A percentile compares a stretch with the other conserved stretches of the same genome.
These are phyloP conservation scores for Zygotorulaspora mrakii DNA, from an alignment of 1,139 yeast species.

Conservation along the genomic window DNA sequence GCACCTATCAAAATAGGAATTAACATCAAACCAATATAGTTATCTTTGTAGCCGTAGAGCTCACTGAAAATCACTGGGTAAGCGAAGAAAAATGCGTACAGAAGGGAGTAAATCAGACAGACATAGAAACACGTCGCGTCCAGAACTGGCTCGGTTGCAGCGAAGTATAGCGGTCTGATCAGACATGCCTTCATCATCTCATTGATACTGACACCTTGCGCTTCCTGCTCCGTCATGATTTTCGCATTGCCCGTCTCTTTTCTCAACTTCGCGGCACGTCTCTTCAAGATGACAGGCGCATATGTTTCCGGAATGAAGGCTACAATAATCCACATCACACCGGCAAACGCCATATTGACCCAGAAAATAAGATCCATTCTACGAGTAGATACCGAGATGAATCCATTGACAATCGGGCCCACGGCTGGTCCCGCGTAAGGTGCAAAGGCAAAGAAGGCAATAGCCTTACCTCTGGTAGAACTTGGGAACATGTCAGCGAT, in stretches of 20 bases:
- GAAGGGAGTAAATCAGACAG: constrained; percentile 78
- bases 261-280: constrained; percentile 65
- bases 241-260: constrained; percentile 74
- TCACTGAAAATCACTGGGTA: constrained; percentile 70
- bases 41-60: constrained; percentile 63
- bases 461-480: constrained; percentile 81
- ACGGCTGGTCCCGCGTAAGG: constrained; percentile 92
- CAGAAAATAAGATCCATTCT: constrained; percentile 72
- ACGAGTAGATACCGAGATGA: constrained; percentile 65
- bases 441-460: constrained; percentile 86
- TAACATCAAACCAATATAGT: constrained; percentile 74
- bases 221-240: constrained; percentile 91
- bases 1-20: constrained; percentile 90
- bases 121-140: constrained; percentile 80
- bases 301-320: constrained; percentile 78
- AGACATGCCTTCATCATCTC: constrained; percentile 67
- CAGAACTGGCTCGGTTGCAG: constrained; percentile 75
- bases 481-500: constrained; percentile 80
- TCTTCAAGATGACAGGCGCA: constrained; percentile 80
- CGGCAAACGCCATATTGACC: constrained; percentile 92
- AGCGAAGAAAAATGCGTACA: constrained; percentile 91
- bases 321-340: constrained; percentile 68
- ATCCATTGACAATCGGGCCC: constrained; percentile 88
- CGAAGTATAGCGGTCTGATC: constrained; percentile 71
- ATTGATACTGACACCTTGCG: constrained; percentile 59